Percentiles rank a stretch among this genome's conserved stretches.
phyloP scores from a whole-genome alignment of 176 grass and related monocot species.

The Dendrocalamus sinicus region DNA sequence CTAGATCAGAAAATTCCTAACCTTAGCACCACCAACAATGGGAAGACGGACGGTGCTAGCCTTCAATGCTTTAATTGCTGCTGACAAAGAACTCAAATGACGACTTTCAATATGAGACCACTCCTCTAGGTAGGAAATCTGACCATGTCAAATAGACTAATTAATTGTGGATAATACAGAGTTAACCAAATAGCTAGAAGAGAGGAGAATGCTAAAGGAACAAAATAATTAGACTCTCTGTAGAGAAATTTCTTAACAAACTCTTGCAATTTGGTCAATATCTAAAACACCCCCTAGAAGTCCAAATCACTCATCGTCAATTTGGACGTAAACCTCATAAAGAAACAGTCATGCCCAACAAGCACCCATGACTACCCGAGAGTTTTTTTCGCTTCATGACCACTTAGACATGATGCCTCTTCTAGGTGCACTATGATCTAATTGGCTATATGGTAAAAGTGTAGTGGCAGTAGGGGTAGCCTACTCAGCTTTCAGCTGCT shows the following conservation, averaged over 20 bases:
- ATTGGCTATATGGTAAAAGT: neutral
- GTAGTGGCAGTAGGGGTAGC: neutral
- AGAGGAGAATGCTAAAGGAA: neutral
- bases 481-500: neutral
- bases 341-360: neutral
- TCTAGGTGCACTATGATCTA: neutral
- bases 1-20: slow-evolving; percentile 29
- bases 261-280: neutral
- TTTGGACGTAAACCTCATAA: neutral
- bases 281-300: neutral
- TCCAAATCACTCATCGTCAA: neutral
- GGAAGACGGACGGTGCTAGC: slow-evolving; percentile 87
- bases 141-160: slow-evolving; percentile 19
- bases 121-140: slow-evolving; percentile 74
- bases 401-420: neutral
- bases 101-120: slow-evolving; percentile 65
- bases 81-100: slow-evolving; percentile 74
- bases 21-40: slow-evolving; percentile 80
- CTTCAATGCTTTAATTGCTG: slow-evolving; percentile 70
- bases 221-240: neutral
- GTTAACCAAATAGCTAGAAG: neutral
- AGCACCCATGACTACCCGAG: neutral
- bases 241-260: neutral
- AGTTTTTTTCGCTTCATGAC: neutral
- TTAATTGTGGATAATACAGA: neutral